Evolutionary conservation across 768 basidiomycete species (phyloP), one percentile per base, ranked within the genome.

Genomic region (Pleurotus cornucopiae): DNA sequence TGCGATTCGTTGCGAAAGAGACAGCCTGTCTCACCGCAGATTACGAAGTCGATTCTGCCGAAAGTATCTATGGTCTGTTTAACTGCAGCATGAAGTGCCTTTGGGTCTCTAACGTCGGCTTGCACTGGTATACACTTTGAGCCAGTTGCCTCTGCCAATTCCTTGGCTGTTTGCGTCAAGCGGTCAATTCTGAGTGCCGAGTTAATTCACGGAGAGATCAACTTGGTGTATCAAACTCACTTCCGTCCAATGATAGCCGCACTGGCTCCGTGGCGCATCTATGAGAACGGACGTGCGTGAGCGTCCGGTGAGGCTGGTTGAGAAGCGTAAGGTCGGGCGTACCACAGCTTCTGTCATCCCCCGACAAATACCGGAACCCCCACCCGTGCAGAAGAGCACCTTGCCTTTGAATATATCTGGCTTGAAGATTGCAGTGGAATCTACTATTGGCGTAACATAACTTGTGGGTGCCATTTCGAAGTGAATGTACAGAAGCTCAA

Each of bases 31-130:
- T 2, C 71, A 90, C 94, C 94, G 66, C 92, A 94, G 55, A 98
- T 91, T 49, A 98, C 95, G 67, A 91, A 96, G 72, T 99, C 95
- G 57, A 99, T 92, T 60, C 78, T 78, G 0, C 95, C 94, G 66
- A 89, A 94, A 61, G 76, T 77, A 58, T 85, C 81, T 14, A 94
- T 80, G 1, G 90, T 82, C 66, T 83, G 79, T 23, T 82, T 70
- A 16, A 91, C 95, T 5, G 96, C 96, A 5, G 77, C 81, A 57
- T 81, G 77, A 39, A 99, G 71, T 12, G 85, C 76, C 48, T 83
- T 77, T 1, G 90, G 85, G 39, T 89, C 75, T 46, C 95, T 77
- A 6, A 99, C 96, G 64, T 98, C 96, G 1, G 82, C 94, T 59
- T 86, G 81, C 7, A 81, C 74, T 12, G 89, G 75, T 3, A 98